Evolutionary conservation across 2,329 filamentous ascomycete species (phyloP), one percentile per base, ranked within the genome.

Genomic region (Colletotrichum acutatum): DNA sequence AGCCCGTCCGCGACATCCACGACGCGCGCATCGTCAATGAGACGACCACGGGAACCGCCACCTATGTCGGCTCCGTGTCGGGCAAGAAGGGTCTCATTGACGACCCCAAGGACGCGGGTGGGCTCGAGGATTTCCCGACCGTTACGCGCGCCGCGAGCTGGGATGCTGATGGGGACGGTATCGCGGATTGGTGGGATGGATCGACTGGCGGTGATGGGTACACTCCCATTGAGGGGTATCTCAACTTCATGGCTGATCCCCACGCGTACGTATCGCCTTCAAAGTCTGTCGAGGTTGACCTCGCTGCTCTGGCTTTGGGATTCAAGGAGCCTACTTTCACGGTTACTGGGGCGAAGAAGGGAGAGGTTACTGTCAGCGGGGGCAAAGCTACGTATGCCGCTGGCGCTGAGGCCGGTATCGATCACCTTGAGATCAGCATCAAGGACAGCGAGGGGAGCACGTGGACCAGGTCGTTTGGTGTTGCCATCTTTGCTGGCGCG

Each of bases 181-280:
- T 82, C 42, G 80, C 80, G 2, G 80, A 81, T 68, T 81, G 80
- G 80, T 82, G 80, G 80, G 80, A 80, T 57, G 79, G 79, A 0
- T 78, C 77, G 2, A 81, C 78, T 2, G 78, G 79, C 5, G 80
- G 80, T 1, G 77, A 74, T 3, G 80, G 80, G 0, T 82, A 79
- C 46, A 80, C 79, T 26, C 63, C 77, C 2, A 75, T 82, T 5
- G 80, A 82, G 63, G 80, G 80, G 1, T 82, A 80, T 58, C 67
- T 82, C 7, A 81, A 81, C 72, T 82, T 80, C 74, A 80, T 81
- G 79, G 79, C 80, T 19, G 80, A 81, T 2, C 78, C 80, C 14
- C 80, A 82, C 67, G 75, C 73, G 0, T 81, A 80, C 42, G 80
- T 80, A 1, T 64, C 72, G 2, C 80, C 79, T 3, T 75, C 75